Evolutionary conservation across 2,329 filamentous ascomycete genomes (phyloP).

Genomic region (Epichloe hybrida): DNA sequence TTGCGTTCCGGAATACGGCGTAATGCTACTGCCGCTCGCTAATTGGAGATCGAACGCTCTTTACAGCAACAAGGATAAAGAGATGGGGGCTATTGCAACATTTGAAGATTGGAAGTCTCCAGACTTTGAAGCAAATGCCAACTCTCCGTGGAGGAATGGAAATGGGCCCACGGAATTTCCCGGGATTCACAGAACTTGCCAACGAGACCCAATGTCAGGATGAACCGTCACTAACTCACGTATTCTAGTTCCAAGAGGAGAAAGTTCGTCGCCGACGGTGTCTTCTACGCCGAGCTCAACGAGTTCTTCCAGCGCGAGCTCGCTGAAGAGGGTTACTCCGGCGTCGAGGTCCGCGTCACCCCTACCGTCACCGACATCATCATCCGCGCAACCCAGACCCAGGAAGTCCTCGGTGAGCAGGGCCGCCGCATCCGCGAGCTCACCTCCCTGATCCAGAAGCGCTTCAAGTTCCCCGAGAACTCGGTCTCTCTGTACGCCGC

Average conservation of each 20-base stretch:
- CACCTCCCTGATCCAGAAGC: constrained; percentile 99
- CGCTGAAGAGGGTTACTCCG: constrained; percentile 99
- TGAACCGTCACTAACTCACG: constrained; percentile 2
- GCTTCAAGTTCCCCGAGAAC: constrained; percentile 99
- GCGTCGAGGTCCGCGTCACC: constrained; percentile 98
- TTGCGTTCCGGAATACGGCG: background rate
- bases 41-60: background rate
- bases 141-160: no score
- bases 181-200: background rate
- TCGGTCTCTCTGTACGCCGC: constrained; percentile 98
- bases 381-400: constrained; percentile 99
- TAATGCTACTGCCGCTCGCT: background rate
- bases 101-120: background rate
- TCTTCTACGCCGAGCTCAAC: constrained; percentile 99
- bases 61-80: background rate
- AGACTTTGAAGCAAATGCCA: background rate
- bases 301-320: constrained; percentile 99
- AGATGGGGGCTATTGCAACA: background rate
- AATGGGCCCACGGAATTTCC: background rate
- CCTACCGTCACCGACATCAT: constrained; percentile 99
- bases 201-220: background rate
- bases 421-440: constrained; percentile 99
- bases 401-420: constrained; percentile 99
- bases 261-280: constrained; percentile 95
- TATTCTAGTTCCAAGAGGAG: constrained; percentile 65